Conservation (phyloP, 2,329 filamentous ascomycete species). For the Microsporum audouinii region DNA sequence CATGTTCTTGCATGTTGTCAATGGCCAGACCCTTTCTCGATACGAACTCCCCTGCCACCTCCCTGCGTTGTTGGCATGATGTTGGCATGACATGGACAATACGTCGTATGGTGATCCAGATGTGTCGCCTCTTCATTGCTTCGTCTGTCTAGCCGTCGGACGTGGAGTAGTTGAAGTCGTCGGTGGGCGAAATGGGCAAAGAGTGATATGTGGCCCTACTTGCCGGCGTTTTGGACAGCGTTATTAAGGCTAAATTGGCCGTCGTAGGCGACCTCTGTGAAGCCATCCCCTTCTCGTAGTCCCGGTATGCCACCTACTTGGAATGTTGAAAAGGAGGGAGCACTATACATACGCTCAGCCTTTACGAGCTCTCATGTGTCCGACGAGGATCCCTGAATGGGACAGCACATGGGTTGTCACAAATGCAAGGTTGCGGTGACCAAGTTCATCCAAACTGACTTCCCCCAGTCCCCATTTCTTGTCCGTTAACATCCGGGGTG, state of each 20-base stretch:
- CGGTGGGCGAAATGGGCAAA: background rate
- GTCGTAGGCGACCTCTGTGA: no score
- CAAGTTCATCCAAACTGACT: background rate
- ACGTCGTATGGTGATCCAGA: background rate
- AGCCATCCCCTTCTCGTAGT: background rate
- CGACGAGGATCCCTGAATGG: background rate
- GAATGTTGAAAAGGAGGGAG: no score
- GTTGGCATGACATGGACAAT: background rate
- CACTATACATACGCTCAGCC: no score
- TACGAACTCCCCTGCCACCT: background rate
- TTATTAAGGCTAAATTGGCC: no score
- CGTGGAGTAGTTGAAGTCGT: background rate
- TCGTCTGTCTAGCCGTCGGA: background rate
- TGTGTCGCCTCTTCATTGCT: background rate
- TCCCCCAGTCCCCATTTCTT: background rate
- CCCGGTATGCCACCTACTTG: background rate
- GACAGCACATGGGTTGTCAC: background rate
- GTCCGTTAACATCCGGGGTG: background rate
- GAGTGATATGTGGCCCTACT: no score
- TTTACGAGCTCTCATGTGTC: no score
- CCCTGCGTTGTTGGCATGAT: background rate
- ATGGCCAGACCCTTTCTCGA: background rate
- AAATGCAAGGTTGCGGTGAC: background rate
- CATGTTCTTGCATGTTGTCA: background rate
- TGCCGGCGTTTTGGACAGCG: no score